Base-by-base conservation (phyloP, 225 moss, liverwort and hornwort genomes). In the Ulota crispa region DNA sequence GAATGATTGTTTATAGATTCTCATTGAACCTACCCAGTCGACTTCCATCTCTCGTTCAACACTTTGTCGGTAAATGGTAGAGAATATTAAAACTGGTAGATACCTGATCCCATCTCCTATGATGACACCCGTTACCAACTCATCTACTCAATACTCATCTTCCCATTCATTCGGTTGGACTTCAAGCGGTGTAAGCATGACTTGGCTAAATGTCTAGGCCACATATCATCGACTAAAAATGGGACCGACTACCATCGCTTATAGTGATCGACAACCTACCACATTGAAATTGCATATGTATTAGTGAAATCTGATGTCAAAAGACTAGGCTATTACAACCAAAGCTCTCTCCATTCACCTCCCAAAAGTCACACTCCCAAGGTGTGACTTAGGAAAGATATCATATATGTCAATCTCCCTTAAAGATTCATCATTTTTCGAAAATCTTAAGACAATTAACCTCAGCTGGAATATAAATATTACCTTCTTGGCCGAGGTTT, bases 401-500 rank as follows among this genome's bases (percentile, higher is more conserved):
- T 14, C 4, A 45, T 45, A 13, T 45, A 12, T 45, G 45, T 45
- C 45, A 45, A 13, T 80, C 68, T 39, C 26, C 32, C 27, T 53
- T 41, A 43, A 7, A 42, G 27, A 71, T 43, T 19, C 30, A 45
- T 45, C 45, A 45, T 45, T 14, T 45, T 45, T 14, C 13, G 45
- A 45, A 45, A 14, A 37, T 56, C 66, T 10, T 8, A 26, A 26
- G 47, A 76, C 24, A 61, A 63, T 14, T 31, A 78, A 45, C 2
- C 31, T 20, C 32, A 70, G 14, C 31, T 15, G 43, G 55, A 31
- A 79, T 53, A 50, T 8, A 76, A 57, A 13, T 15, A 15, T 20
- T 30, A 88, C 91, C 88, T 83, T 91, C 91, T 63, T 89, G 87
- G 60, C 64, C 77, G 30, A 57, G 77, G 69, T 68, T 61, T 31